A percentile compares a stretch with the other conserved stretches of the same genome.
These are phyloP conservation scores for Desmodesmus armatus DNA, from an alignment of 139 green algal genomes.

Conservation along the genomic window DNA sequence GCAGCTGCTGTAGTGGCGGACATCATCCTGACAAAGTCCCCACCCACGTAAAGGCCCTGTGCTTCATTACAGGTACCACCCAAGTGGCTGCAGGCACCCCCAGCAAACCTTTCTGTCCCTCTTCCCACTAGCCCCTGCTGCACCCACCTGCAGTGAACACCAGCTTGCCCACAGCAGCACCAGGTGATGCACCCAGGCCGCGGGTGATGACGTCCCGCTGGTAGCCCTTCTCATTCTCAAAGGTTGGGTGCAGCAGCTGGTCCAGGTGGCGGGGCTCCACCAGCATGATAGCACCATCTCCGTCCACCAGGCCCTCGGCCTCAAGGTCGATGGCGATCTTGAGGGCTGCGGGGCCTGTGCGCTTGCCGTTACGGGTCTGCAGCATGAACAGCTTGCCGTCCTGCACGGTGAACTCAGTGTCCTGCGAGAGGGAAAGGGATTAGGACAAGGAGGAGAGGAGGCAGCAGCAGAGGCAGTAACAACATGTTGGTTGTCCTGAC, in stretches of 20 bases:
- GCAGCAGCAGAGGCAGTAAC: neutral
- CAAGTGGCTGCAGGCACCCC: too few relatives aligned
- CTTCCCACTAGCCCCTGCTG: neutral
- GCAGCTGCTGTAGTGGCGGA: neutral
- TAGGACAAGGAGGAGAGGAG: too few relatives aligned
- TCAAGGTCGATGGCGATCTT: slow-evolving; percentile 84
- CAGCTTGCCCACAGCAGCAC: slow-evolving; percentile 85
- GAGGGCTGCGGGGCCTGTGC: slow-evolving; percentile 84
- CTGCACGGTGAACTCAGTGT: slow-evolving; percentile 94
- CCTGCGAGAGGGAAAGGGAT: too few relatives aligned
- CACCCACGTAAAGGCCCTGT: too few relatives aligned
- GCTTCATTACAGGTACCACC: too few relatives aligned
- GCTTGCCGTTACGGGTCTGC: slow-evolving; percentile 90
- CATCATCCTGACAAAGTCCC: too few relatives aligned
- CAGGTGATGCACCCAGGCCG: slow-evolving; percentile 87
- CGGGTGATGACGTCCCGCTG: slow-evolving; percentile 74
- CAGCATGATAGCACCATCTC: slow-evolving; percentile 76
- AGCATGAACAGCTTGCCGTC: slow-evolving; percentile 91
- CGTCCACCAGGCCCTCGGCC: slow-evolving; percentile 65
- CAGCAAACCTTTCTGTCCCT: too few relatives aligned
- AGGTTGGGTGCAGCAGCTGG: slow-evolving; percentile 90
- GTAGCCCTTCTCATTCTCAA: slow-evolving; percentile 68
- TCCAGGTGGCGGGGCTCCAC: slow-evolving; percentile 91
- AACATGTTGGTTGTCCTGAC: neutral
- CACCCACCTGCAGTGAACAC: slow-evolving; percentile 77